Conservation (phyloP, 768 basidiomycete genomes). For the Boletus reticulatus region DNA sequence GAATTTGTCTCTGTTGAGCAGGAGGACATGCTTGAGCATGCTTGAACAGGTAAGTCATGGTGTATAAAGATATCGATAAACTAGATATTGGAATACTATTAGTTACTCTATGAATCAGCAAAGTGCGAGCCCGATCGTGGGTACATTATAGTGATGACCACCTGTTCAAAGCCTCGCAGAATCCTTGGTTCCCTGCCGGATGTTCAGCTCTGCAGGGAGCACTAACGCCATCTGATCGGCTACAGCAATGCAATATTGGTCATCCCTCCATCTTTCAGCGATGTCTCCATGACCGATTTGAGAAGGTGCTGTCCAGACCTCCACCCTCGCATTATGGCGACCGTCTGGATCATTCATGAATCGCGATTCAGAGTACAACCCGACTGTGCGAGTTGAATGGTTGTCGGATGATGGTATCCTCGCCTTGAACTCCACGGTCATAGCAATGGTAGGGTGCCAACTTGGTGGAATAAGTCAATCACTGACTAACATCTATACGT, state of each 20-base stretch:
- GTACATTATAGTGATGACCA: background rate
- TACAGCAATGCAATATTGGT: slow-evolving; percentile 61
- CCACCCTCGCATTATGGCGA: slow-evolving; percentile 57
- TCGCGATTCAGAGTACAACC: slow-evolving; percentile 49
- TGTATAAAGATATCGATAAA: background rate
- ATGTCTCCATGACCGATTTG: slow-evolving; percentile 47
- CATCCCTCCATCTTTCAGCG: slow-evolving; percentile 52
- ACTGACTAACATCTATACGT: background rate
- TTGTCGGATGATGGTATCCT: slow-evolving; percentile 47
- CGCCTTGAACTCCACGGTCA: slow-evolving; percentile 62
- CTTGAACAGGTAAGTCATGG: background rate
- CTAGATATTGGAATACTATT: too few relatives aligned
- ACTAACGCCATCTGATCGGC: slow-evolving; percentile 60
- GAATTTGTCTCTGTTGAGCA: too few relatives aligned
- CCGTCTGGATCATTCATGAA: slow-evolving; percentile 55
- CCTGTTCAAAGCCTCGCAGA: slow-evolving; percentile 22
- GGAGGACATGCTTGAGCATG: background rate
- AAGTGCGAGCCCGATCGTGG: background rate
- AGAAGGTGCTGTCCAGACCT: slow-evolving; percentile 65
- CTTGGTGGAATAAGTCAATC: slow-evolving; percentile 26
- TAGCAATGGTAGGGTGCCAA: slow-evolving; percentile 63
- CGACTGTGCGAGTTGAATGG: slow-evolving; percentile 53
- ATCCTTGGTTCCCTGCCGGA: slow-evolving; percentile 15
- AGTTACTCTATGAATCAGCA: background rate
- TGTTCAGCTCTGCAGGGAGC: slow-evolving; percentile 34